A percentile compares a stretch with the other conserved stretches of the same genome.
Conservation (phyloP, 208 protist species). For the Leishmania amazonensis region DNA sequence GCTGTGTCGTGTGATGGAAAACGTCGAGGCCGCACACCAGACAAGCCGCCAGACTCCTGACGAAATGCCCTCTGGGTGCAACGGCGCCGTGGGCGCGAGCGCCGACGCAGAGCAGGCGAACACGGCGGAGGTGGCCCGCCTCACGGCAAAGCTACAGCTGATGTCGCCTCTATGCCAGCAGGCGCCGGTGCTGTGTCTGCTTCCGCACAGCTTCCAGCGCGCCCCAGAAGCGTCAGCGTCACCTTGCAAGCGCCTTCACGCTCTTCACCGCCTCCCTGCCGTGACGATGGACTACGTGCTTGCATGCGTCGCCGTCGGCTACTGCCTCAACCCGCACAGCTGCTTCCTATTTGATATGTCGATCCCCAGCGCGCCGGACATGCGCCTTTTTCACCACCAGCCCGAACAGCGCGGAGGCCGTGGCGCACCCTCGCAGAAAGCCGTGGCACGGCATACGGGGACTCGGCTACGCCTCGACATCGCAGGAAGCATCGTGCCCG, state of each 20-base stretch:
- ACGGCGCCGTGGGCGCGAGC: neutral
- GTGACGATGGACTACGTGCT: constrained; percentile 58
- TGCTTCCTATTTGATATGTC: constrained; percentile 69
- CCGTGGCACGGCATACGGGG: neutral
- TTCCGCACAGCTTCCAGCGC: constrained; percentile 41
- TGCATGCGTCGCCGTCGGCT: constrained; percentile 49
- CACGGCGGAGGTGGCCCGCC: neutral
- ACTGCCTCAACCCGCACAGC: constrained; percentile 40
- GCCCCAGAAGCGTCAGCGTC: neutral
- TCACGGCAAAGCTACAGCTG: constrained; percentile 11
- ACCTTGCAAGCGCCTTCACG: constrained; percentile 4
- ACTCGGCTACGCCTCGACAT: neutral
- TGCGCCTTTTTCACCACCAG: constrained; percentile 30
- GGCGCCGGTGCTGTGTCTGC: constrained; percentile 23
- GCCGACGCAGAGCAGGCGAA: neutral
- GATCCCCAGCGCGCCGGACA: constrained; percentile 51
- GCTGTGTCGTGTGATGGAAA: neutral
- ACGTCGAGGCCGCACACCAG: neutral
- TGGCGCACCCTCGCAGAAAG: neutral
- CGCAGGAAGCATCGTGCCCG: no score
- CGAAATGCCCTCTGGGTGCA: neutral
- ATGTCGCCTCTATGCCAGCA: constrained; percentile 27
- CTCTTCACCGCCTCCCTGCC: constrained; percentile 11
- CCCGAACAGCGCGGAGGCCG: neutral
- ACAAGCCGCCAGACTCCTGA: neutral